Evolutionary conservation across 2,329 filamentous ascomycete species (phyloP), one percentile per base, ranked within the genome.

Genomic region (Cadophora sp.): DNA sequence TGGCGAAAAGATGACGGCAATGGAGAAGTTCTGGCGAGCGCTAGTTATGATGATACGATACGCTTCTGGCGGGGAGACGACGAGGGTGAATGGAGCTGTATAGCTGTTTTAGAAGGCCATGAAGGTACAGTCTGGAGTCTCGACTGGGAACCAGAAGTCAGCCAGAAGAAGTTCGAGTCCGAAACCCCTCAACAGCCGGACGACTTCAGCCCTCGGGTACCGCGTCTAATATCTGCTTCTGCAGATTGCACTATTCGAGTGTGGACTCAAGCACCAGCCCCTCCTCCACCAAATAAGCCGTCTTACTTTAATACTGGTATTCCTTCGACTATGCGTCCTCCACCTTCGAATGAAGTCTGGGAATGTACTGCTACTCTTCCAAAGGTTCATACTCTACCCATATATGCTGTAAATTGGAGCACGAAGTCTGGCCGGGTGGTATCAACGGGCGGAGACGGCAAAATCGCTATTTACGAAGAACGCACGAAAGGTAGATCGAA

Each of bases 11-110:
- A 84, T 51, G 80, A 82, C 62, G 88, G 87, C 73, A 83, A 85
- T 71, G 82, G 86, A 58, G 91, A 97, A 72, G 85, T 96, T 58
- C 85, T 99, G 24, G 96, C 93, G 7, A 96, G 91, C 76, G 91
- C 88, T n/a, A 97, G 93, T 78, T 99, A 99, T 79, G 96, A 99
- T 77, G 92, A 98, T 78, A 96, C 92, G 5, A 91, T 97, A 37
- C 83, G 95, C 68, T 81, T 98, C 68, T 98, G 95, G 90, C 68
- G 71, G 34, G 72, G 68, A 2, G 67, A 68, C 53, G 66, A 67
- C 43, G 67, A 71, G 46, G 69, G 67, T 4, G 69, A 71, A 46
- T 99, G 96, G 96, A 91, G 91, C 12, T 97, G 95, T 77, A 92
- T 97, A 31, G 87, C 91, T 11, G 87, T 94, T 56, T 83, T 98